These are phyloP conservation scores for Spongiforma sp. DNA, from an alignment of 1,284 basidiomycete genomes.

Conservation along the genomic window DNA sequence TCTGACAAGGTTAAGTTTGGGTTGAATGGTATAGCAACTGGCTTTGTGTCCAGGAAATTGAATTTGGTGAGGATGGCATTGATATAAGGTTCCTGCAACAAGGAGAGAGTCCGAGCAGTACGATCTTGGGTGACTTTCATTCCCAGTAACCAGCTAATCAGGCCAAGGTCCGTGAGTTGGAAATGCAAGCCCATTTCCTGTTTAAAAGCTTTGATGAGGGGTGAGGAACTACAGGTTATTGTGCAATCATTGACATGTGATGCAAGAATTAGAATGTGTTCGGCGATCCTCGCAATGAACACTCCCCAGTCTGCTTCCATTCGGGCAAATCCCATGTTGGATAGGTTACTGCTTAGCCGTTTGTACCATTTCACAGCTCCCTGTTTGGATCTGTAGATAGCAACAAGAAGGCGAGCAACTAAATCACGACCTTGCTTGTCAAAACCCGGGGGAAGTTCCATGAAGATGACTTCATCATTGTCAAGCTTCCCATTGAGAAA, in stretches of 20 bases:
- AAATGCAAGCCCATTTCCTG: neutral
- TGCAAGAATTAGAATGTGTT: neutral
- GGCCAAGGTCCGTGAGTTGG: neutral
- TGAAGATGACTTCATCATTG: neutral
- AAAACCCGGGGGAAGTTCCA: neutral
- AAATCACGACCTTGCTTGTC: neutral
- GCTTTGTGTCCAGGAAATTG: neutral
- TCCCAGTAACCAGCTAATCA: constrained; percentile 3
- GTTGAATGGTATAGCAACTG: neutral
- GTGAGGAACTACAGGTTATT: neutral
- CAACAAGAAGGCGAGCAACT: neutral
- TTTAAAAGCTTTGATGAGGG: constrained; percentile 1
- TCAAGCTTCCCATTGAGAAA: neutral
- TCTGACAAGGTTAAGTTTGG: neutral
- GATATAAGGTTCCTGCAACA: neutral
- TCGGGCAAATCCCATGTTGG: neutral
- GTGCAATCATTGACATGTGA: constrained; percentile 4
- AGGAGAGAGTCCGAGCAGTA: neutral
- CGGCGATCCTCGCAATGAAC: neutral
- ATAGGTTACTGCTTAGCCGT: neutral
- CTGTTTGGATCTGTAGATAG: constrained; percentile 2
- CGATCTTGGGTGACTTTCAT: constrained; percentile 1
- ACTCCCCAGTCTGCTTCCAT: neutral
- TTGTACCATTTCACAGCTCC: constrained; percentile 6
- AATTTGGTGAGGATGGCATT: neutral